Evolutionary conservation across 1,284 basidiomycete genomes (phyloP).

Genomic region (Cryptococcus sp.): DNA sequence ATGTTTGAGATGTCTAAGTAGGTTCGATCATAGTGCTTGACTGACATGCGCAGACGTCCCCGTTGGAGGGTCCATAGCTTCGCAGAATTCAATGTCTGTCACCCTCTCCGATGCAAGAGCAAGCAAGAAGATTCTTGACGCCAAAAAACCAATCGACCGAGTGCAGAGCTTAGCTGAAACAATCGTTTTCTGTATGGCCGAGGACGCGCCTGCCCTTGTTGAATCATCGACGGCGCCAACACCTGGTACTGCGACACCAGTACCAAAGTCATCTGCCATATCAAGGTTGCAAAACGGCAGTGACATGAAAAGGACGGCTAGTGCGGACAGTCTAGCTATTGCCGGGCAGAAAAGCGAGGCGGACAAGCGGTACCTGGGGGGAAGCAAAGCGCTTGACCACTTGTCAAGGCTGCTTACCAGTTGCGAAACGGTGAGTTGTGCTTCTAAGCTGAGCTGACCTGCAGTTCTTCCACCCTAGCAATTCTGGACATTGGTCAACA

Average conservation of each 20-base stretch:
- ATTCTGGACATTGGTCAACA: slow-evolving; percentile 55
- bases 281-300: slow-evolving; percentile 40
- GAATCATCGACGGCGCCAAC: slow-evolving; percentile 58
- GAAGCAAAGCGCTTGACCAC: slow-evolving; percentile 86
- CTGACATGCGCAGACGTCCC: slow-evolving; percentile 56
- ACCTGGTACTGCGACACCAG: slow-evolving; percentile 48
- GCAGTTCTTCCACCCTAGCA: slow-evolving; percentile 53
- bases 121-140: slow-evolving; percentile 66
- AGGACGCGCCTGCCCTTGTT: slow-evolving; percentile 66
- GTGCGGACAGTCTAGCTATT: slow-evolving; percentile 45
- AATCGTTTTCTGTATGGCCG: slow-evolving; percentile 86
- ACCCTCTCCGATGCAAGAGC: slow-evolving; percentile 59
- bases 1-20: slow-evolving; percentile 83
- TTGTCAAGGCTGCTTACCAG: slow-evolving; percentile 87
- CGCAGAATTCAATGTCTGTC: slow-evolving; percentile 46
- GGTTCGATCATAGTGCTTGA: slow-evolving; percentile 43
- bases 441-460: neutral
- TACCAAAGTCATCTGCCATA: slow-evolving; percentile 21
- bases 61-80: slow-evolving; percentile 43
- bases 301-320: slow-evolving; percentile 52
- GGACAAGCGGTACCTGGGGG: slow-evolving; percentile 66
- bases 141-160: slow-evolving; percentile 73
- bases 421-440: slow-evolving; percentile 66
- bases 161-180: slow-evolving; percentile 80
- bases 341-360: slow-evolving; percentile 46